These are phyloP conservation scores for Cerrena zonata DNA, from an alignment of 1,284 basidiomycete genomes.

Conservation along the genomic window DNA sequence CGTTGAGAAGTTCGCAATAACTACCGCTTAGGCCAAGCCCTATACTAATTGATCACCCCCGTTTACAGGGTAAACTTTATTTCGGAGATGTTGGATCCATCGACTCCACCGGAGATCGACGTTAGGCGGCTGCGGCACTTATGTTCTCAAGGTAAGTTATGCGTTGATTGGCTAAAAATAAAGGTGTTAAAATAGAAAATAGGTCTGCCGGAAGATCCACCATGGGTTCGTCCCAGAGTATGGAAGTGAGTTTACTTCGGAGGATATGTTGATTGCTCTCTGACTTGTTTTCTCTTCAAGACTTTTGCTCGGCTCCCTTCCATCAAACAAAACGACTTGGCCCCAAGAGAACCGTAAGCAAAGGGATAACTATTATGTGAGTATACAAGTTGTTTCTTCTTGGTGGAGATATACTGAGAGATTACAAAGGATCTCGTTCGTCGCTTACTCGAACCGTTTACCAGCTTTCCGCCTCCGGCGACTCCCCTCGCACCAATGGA, in stretches of 20 bases:
- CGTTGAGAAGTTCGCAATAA: constrained; percentile 51
- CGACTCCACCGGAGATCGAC: constrained; percentile 49
- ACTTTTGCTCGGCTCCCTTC: constrained; percentile 57
- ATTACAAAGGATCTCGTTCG: constrained; percentile 56
- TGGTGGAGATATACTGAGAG: constrained; percentile 4
- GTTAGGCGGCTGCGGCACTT: constrained; percentile 46
- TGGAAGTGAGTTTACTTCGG: constrained; percentile 63
- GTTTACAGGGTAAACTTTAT: constrained; percentile 45
- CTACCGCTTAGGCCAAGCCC: constrained; percentile 7
- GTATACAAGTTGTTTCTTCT: neutral
- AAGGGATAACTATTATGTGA: constrained; percentile 65
- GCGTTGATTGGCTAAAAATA: neutral
- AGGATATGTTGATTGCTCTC: too few species aligned
- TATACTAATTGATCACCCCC: constrained; percentile 7
- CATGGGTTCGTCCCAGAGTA: constrained; percentile 65
- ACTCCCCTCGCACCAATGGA: constrained; percentile 41
- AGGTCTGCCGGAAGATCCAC: constrained; percentile 68
- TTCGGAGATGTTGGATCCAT: constrained; percentile 54
- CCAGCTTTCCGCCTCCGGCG: constrained; percentile 41
- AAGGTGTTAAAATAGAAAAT: too few species aligned
- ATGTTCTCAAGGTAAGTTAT: constrained; percentile 52
- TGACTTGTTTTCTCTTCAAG: constrained; percentile 30
- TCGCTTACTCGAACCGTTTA: constrained; percentile 53
- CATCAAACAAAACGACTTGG: constrained; percentile 55
- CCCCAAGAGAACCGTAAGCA: constrained; percentile 50